These are phyloP conservation scores for Phytophthora sojae DNA, from an alignment of 352 stramenopile genomes.

Conservation along the genomic window DNA sequence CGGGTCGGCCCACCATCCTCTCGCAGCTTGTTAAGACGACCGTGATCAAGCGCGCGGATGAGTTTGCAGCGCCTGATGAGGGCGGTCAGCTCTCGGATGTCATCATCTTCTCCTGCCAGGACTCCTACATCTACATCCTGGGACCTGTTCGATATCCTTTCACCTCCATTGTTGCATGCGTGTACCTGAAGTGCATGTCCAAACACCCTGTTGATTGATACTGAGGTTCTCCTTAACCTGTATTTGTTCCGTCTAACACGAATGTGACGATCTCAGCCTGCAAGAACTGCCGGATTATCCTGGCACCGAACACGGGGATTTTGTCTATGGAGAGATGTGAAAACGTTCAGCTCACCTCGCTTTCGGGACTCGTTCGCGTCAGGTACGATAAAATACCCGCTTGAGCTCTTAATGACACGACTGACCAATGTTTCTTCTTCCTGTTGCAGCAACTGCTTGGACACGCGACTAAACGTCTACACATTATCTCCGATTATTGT, in stretches of 20 bases:
- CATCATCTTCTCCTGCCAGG: constrained; percentile 93
- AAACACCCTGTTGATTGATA: background rate
- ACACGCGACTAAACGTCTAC: constrained; percentile 93
- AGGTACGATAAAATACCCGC: constrained; percentile 45
- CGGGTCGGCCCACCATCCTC: constrained; percentile 55
- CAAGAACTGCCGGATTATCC: constrained; percentile 96
- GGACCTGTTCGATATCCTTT: constrained; percentile 93
- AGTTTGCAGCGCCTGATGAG: constrained; percentile 50
- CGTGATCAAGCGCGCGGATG: constrained; percentile 79
- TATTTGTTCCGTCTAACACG: constrained; percentile 44
- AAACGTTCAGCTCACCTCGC: constrained; percentile 90
- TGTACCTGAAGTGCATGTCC: constrained; percentile 2
- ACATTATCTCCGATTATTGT: constrained; percentile 92
- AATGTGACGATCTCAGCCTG: constrained; percentile 94
- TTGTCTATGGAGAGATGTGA: constrained; percentile 95
- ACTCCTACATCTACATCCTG: constrained; percentile 96
- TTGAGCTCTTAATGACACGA: background rate
- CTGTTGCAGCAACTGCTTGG: constrained; percentile 92
- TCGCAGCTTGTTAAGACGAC: constrained; percentile 78
- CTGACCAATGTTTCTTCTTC: background rate
- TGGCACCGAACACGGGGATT: constrained; percentile 93
- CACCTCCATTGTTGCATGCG: constrained; percentile 10
- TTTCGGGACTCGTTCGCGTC: constrained; percentile 89
- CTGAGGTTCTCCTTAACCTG: constrained; percentile 59
- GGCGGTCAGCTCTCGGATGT: constrained; percentile 61